Evolutionary conservation across 1,139 yeast genomes (phyloP).

Genomic region (Geotrichum reessii): DNA sequence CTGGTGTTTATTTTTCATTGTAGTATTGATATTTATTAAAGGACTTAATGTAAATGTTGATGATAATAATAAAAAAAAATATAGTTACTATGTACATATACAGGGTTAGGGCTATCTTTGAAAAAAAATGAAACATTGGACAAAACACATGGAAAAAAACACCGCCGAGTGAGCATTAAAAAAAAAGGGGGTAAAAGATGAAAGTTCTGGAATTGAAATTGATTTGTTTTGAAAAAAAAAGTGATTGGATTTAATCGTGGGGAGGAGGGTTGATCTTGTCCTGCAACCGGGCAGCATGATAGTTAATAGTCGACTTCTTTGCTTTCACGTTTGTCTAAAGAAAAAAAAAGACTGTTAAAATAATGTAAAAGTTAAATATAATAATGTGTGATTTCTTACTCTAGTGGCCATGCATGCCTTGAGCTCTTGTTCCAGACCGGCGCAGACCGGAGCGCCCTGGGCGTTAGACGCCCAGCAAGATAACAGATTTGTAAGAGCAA

Average conservation of each 20-base stretch:
- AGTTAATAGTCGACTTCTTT: slow-evolving; percentile 56
- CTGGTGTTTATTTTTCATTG: no score
- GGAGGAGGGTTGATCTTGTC: slow-evolving; percentile 72
- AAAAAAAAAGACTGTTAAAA: neutral
- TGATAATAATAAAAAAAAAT: neutral
- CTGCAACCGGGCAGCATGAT: slow-evolving; percentile 77
- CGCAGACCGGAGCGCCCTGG: slow-evolving; percentile 68
- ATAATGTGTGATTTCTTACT: slow-evolving; percentile 20
- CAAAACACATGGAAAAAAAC: no score
- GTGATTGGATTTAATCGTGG: slow-evolving; percentile 48
- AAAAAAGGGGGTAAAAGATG: neutral
- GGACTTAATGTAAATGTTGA: no score
- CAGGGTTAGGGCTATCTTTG: neutral
- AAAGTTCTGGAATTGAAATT: neutral
- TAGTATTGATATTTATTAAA: no score
- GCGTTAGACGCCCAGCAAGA: slow-evolving; percentile 97
- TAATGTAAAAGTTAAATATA: neutral
- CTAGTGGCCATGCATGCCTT: slow-evolving; percentile 49
- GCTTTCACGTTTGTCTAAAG: slow-evolving; percentile 22
- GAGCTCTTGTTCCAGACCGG: slow-evolving; percentile 52
- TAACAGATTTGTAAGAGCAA: slow-evolving; percentile 75
- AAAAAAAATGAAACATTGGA: neutral
- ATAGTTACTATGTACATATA: neutral
- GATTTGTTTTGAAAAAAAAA: no score
- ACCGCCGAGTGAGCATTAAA: neutral